phyloP scores from a whole-genome alignment of 192 early-diverging fungal species.

The Rhizophlyctis rosea region DNA sequence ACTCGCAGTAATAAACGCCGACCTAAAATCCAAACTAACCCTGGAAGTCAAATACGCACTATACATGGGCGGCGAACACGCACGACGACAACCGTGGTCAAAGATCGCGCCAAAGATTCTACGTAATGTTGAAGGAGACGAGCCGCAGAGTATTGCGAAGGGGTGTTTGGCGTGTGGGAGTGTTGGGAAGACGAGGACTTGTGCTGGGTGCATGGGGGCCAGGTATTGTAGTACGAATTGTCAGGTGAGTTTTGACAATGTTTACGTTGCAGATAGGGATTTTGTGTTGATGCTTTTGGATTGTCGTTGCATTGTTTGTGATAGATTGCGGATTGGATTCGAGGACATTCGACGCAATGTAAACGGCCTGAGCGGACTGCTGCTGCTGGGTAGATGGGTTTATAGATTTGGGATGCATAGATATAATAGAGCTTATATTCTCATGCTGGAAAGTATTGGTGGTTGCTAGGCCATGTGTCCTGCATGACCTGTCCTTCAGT shows the following conservation, averaged over 20 bases:
- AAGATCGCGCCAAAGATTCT: conserved; percentile 17
- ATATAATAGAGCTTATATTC: too few species aligned
- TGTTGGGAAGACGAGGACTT: conserved; percentile 24
- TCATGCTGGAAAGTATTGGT: too few species aligned
- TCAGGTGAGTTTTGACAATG: conserved; percentile 23
- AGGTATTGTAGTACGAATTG: conserved; percentile 41
- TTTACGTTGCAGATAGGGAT: neutral
- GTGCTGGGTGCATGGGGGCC: conserved; percentile 21
- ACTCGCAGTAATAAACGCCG: conserved; percentile 30
- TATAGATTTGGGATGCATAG: too few species aligned
- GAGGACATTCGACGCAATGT: conserved; percentile 27
- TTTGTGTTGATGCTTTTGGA: neutral
- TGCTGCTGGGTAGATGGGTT: neutral
- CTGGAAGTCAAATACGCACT: conserved; percentile 35
- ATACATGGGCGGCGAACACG: conserved; percentile 23
- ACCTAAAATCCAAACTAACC: conserved; percentile 24
- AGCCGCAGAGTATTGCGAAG: conserved; percentile 15
- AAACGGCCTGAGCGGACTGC: neutral
- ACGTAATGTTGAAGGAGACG: conserved; percentile 20
- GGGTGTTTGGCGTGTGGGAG: conserved; percentile 34
- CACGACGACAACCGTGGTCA: conserved; percentile 26
- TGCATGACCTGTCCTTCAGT: too few species aligned
- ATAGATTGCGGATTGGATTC: conserved; percentile 40
- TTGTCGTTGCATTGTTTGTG: neutral
- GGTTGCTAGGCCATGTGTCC: too few species aligned